Base-by-base conservation (phyloP, 2,329 filamentous ascomycete species). In the Ploettnerulaceae sp. region DNA sequence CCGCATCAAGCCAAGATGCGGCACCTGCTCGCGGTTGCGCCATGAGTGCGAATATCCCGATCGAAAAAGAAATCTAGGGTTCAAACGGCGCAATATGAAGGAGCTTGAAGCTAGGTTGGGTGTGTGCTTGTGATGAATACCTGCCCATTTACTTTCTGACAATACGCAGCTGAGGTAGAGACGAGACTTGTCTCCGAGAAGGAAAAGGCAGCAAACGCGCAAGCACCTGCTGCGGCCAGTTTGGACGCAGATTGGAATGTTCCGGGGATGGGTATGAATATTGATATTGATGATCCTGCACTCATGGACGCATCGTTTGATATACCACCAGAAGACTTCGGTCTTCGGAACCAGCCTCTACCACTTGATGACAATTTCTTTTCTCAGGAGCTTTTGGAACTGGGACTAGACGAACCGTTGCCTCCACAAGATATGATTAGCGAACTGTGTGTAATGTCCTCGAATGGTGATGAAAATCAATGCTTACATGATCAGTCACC, bases 11-110 rank as follows among this genome's bases (percentile, higher is more conserved):
- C 89, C 89, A 12, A 78, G 80, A 20, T 96, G 91, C 61, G 79
- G 81, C 32, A 90, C 89, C 15, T 96, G 91, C 66, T 72, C 78
- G 44, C 79, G 86, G 55, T 69, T 90, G 36, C 77, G 81, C 42
- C 81, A 84, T 63, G 82, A 87, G 43, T 96, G 91, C 67, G 76
- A 86, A 46, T 96, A 95, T 66, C 90, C 94, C 51, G 88, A 94
- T 68, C 86, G 89, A 46, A 77, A 89, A 61, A 83, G 88, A 68
- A 95, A 95, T 70, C 87, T 88, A 45, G 86, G 88, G 4, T 84
- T 87, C 15, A 95, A 94, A 71, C 76, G 89, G 60, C 82, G 86
- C 56, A 95, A 95, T 66, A 90, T 95, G 52, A 93, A 86, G 69
- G 84, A 93, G 63, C 71, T 96, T 47, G 91, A 96, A 66, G 88